Evolutionary conservation across 176 grass and related monocot genomes (phyloP), one percentile per base, ranked within the genome.

Genomic region (Eragrostis nindensis): DNA sequence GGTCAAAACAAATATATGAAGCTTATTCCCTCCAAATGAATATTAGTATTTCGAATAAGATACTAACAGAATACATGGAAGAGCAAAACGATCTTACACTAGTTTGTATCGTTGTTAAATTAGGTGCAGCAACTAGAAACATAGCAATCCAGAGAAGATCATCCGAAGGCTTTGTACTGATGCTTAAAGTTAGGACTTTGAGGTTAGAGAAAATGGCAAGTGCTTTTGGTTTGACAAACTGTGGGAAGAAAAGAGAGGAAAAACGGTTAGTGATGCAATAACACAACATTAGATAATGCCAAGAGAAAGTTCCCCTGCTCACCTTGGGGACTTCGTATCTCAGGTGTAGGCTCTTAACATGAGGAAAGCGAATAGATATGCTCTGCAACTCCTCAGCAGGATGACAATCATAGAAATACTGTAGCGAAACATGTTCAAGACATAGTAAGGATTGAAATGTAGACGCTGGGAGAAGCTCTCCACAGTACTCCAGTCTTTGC

Each of bases 241-340:
- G 26, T 43, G 8, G 9, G 1, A 44, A 65, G 49, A 38, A 13
- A 16, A 22, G n/a, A n/a, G n/a, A n/a, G n/a, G n/a, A n/a, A 1
- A 16, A 50, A 17, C 14, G 9, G 42, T 16, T 49, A 78, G 5
- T 3, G 10, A 36, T 63, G 27, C 45, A 63, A 32, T 11, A 66
- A 39, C 42, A 50, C 11, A 40, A 17, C 49, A 22, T 44, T 44
- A 10, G 0, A 47, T 10, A 50, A 9, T 36, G 48, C 26, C 11
- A 22, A 50, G 2, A 36, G 60, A 78, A 21, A 52, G 45, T 38
- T 41, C 59, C 11, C 11, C 7, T 13, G 10, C 27, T 67, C 21
- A 79, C 62, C 63, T 79, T 50, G 29, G 62, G 76, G 44, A 67
- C 19, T 29, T 52, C 19, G 47, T 78, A 78, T 17, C 6, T 26